Evolutionary conservation across 805 yeast species (phyloP), one percentile per base, ranked within the genome.

Genomic region (Nakazawaea wickerhamii): DNA sequence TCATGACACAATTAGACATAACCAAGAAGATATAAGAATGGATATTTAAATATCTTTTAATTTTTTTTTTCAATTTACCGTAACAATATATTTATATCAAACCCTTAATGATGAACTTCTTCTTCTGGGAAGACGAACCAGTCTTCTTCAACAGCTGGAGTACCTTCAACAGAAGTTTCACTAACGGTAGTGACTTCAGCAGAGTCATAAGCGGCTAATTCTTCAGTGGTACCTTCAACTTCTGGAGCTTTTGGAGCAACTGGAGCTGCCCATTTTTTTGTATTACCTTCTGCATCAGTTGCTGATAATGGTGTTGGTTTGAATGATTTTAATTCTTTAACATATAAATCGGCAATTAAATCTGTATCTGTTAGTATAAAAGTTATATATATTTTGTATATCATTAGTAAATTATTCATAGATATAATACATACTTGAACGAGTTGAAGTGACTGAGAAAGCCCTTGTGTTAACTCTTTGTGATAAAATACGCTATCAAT

Each of bases 261-360:
- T 57, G 98, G 98, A 50, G 79, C 69, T 48, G 72, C 65, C 93
- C 96, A 93, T 55, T 84, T 78, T 68, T 83, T 80, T 54, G 89
- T 91, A 51, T 82, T 75, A 50, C 79, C 75, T 57, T 81, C 88
- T 49, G 91, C 82, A 53, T 85, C 95, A 52, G 76, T 71, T 46
- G 84, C 78, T 46, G 84, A 67, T 43, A 82, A 61, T 48, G 88
- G 79, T 46, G 82, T 76, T 61, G 96, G 90, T 74, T 89, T 88
- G 80, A 86, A 90, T 49, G 79, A 78, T 71, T 82, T 86, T 67
- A 93, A 72, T 67, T 90, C 95, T 64, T 76, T 79, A 60, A 91
- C 68, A 73, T 90, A 90, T 55, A 90, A 76, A 53, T 90, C 96
- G 64, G 86, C 76, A 60, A 90, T 65, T 61, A 84, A 71, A 75